A percentile compares a stretch with the other conserved stretches of the same genome.
phyloP scores from a whole-genome alignment of 208 protist genomes.

The Entamoeba invadens region DNA sequence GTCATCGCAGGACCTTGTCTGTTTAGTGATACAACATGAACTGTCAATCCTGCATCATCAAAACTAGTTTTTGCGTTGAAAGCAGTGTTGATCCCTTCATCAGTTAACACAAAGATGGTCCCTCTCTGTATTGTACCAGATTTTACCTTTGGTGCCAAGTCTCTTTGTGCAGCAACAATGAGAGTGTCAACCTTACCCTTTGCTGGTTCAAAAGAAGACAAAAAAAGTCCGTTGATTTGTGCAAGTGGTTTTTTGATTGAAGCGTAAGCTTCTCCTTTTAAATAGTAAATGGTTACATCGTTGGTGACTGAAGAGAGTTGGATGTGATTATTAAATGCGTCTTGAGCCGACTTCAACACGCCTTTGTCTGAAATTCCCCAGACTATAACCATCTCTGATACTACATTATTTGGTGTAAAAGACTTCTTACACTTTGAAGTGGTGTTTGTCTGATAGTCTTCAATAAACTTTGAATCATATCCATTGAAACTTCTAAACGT shows the following conservation, averaged over 20 bases:
- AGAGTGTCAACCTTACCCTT: neutral
- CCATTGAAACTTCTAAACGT: neutral
- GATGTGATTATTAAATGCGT: neutral
- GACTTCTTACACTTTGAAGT: neutral
- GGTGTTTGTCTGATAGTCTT: neutral
- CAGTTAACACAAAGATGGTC: neutral
- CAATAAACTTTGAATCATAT: neutral
- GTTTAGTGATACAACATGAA: neutral
- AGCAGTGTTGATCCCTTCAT: neutral
- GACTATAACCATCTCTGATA: neutral
- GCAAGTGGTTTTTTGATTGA: neutral
- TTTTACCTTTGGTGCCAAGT: neutral
- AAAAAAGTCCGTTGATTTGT: neutral
- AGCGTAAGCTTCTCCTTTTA: neutral
- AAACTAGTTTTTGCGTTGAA: neutral
- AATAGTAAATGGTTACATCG: neutral
- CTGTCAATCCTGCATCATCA: neutral
- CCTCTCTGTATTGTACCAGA: neutral
- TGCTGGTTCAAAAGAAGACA: neutral
- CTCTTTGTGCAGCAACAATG: neutral
- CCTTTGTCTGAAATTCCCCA: neutral
- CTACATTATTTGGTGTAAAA: neutral
- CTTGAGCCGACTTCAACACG: neutral
- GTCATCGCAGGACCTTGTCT: neutral
- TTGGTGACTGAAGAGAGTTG: neutral